These are phyloP conservation scores for Anisodus acutangulus DNA, from an alignment of 257 asterid genomes.

Conservation along the genomic window DNA sequence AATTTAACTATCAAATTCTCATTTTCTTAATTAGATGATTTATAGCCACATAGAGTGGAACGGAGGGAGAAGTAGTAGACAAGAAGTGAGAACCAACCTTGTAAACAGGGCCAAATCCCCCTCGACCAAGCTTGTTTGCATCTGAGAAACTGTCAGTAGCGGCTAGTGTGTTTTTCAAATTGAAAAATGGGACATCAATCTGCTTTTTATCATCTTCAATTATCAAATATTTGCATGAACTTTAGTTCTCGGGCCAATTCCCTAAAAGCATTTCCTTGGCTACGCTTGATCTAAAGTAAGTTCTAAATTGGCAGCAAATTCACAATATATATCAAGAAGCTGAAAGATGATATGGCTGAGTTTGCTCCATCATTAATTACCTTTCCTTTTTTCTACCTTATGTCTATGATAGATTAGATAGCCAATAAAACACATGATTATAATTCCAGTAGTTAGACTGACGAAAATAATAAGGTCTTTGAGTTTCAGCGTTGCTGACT, in stretches of 20 bases:
- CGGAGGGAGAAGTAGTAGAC: too few relatives aligned
- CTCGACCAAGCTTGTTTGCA: constrained; percentile 28
- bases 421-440: constrained; percentile 31
- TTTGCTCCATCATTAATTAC: constrained; percentile 24
- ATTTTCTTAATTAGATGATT: too few relatives aligned
- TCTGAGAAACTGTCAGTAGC: constrained; percentile 28
- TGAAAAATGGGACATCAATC: constrained; percentile 23
- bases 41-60: too few relatives aligned
- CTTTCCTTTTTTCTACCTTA: constrained; percentile 4
- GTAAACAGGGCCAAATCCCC: constrained; percentile 33
- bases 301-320: background rate
- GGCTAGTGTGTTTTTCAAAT: background rate
- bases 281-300: background rate
- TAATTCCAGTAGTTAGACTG: constrained; percentile 32
- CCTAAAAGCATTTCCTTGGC: background rate
- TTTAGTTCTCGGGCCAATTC: too few relatives aligned
- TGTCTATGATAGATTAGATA: constrained; percentile 31
- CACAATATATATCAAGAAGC: too few relatives aligned
- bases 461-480: constrained; percentile 27
- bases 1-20: too few relatives aligned
- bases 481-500: background rate
- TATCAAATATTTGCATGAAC: background rate
- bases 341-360: background rate
- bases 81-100: constrained; percentile 4
- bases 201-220: constrained; percentile 3